A percentile compares a stretch with the other conserved stretches of the same genome.
Evolutionary conservation across 73 alveolate species (phyloP).

Genomic region (Paramecium biaurelia): DNA sequence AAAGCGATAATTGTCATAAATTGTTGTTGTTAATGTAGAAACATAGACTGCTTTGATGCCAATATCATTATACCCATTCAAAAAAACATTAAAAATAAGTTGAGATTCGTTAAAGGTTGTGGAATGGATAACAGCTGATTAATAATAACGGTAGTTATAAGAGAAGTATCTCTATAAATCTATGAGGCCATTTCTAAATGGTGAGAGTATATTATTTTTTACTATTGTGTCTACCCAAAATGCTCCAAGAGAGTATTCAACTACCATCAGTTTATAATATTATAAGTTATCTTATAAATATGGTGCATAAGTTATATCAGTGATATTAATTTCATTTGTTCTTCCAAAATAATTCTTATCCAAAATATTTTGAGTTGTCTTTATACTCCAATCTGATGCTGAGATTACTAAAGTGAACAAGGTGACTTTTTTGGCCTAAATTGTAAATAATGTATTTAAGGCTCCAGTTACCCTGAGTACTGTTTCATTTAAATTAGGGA

Average conservation of each 20-base stretch:
- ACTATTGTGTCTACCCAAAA: not conserved
- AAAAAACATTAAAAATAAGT: too few relatives aligned
- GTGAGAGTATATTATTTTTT: not conserved
- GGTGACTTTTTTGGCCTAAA: not conserved
- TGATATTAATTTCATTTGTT: not conserved
- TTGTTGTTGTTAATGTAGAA: too few relatives aligned
- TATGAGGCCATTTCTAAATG: not conserved
- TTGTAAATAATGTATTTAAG: not conserved
- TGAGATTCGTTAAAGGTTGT: too few relatives aligned
- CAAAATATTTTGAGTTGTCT: not conserved
- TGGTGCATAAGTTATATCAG: not conserved
- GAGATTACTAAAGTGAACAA: not conserved
- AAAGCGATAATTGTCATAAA: too few relatives aligned
- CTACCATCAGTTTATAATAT: not conserved
- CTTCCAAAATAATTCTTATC: not conserved
- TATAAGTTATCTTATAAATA: not conserved
- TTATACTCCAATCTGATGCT: not conserved
- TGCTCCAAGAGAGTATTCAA: not conserved
- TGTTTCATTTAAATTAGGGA: not conserved
- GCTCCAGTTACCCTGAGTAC: not conserved
- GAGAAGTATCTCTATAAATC: not conserved
- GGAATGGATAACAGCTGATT: not conserved
- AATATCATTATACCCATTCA: too few relatives aligned
- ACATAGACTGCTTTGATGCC: too few relatives aligned
- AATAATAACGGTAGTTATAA: too few relatives aligned